Base-by-base conservation (phyloP, 2,329 filamentous ascomycete species). In the Drechslerella coelobrocha region DNA sequence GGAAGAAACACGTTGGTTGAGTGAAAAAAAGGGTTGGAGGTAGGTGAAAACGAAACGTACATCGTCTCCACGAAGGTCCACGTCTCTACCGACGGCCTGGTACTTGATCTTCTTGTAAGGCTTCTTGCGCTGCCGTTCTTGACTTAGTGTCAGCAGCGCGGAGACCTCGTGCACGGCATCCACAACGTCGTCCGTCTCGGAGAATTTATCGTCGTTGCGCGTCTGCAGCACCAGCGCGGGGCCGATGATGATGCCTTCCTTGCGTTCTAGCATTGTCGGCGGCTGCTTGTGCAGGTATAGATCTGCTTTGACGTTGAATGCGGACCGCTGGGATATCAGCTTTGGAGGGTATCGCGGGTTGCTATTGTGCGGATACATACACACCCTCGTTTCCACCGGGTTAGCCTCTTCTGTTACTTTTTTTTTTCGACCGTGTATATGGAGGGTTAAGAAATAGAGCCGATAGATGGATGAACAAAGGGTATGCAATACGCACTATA, bases 141-240 rank as follows among this genome's bases (percentile, higher is more conserved):
- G 66, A 12, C 66, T 34, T 12, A 72, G n/a, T 14, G 53, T 54
- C 21, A 72, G 31, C 31, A 72, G 50, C 14, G 59, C 66, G 23
- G 60, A 43, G 12, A 72, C 14, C 12, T 72, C 66, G 50, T 65
- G 66, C 5, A 72, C 61, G n/a, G 60, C 61, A 41, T 72, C 66
- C 1, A 59, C 19, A 2, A 61, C 29, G 17, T 72, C 66, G 24
- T 72, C 66, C 2, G 59, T 72, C 56, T 72, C 66, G 4, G 59
- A 43, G 47, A 54, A 72, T 5, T 51, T 60, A 14, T 63, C 59
- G 8, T 72, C 66, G 39, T 72, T 61, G 26, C 66, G 59, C 24
- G 66, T 63, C 55, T 63, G 66, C n/a, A 72, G 39, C 10, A 61
- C 31, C n/a, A 54, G 12, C 4, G 55, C 61, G 12, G 66, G 66